phyloP scores from a whole-genome alignment of 1,284 basidiomycete species.

The Cerrena zonata region DNA sequence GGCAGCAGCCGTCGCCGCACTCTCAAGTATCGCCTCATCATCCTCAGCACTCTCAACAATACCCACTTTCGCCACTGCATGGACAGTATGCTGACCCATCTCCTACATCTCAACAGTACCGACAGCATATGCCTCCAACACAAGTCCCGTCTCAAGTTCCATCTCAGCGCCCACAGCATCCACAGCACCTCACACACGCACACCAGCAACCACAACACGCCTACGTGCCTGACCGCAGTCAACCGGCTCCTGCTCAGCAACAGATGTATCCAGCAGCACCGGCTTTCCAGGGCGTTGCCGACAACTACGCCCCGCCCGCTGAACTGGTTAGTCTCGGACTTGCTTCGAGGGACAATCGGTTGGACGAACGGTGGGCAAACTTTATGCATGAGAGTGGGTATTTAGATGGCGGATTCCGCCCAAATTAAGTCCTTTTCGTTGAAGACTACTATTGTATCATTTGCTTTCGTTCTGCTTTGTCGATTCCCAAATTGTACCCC shows the following conservation, averaged over 20 bases:
- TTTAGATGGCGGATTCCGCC: too few species aligned
- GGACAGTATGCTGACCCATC: background rate
- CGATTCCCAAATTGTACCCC: too few species aligned
- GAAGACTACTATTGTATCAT: too few species aligned
- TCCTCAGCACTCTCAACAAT: background rate
- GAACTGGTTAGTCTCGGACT: constrained; percentile 28
- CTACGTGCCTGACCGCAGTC: constrained; percentile 3
- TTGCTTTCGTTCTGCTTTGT: too few species aligned
- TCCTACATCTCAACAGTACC: background rate
- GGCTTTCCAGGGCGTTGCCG: constrained; percentile 8
- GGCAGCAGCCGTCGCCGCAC: background rate
- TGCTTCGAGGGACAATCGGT: constrained; percentile 22
- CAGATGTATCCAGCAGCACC: constrained; percentile 10
- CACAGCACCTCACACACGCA: background rate
- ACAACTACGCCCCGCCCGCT: constrained; percentile 20
- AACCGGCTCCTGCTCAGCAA: background rate
- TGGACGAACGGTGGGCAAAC: constrained; percentile 28
- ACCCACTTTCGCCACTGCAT: background rate
- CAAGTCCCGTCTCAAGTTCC: constrained; percentile 10
- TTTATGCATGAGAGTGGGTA: constrained; percentile 30
- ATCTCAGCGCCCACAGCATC: constrained; percentile 6
- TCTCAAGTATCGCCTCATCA: background rate
- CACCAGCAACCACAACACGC: constrained; percentile 7
- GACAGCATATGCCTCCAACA: background rate
- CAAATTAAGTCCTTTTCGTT: too few species aligned